Percentiles rank a stretch among this genome's conserved stretches.
Conservation (phyloP, 176 grass and related monocot genomes). For the Oryza glumipatula region DNA sequence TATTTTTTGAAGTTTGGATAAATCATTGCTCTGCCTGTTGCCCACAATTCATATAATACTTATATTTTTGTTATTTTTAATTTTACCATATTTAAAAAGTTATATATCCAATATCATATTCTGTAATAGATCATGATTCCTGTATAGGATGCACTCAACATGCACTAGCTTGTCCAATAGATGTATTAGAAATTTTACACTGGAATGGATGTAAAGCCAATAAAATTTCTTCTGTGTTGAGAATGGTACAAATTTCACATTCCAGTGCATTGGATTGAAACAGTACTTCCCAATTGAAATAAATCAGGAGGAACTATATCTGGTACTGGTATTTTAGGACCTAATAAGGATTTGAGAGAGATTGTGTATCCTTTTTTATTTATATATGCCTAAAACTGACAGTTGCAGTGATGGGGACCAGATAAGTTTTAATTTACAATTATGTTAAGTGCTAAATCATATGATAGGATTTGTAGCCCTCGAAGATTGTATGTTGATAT, state of each 20-base stretch:
- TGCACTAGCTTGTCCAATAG: background rate
- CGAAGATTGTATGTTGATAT: background rate
- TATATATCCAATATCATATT: background rate
- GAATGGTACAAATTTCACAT: background rate
- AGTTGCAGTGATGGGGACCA: background rate
- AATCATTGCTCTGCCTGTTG: background rate
- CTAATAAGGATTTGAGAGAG: background rate
- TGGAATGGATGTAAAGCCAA: background rate
- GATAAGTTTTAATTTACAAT: background rate
- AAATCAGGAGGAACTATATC: background rate
- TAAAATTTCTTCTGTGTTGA: background rate
- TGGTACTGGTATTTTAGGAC: background rate
- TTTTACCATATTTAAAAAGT: background rate
- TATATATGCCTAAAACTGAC: background rate
- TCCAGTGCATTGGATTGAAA: background rate
- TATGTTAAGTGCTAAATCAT: background rate
- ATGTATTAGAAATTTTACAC: background rate
- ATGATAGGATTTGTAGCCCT: background rate
- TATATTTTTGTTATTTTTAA: background rate
- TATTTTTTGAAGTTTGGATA: background rate
- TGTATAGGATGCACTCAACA: background rate
- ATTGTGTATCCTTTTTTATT: background rate
- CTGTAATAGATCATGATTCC: background rate
- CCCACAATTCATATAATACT: background rate
- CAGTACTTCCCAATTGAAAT: background rate